Evolutionary conservation across 768 basidiomycete genomes (phyloP), one percentile per base, ranked within the genome.

Genomic region (Plicaturopsis crispa): DNA sequence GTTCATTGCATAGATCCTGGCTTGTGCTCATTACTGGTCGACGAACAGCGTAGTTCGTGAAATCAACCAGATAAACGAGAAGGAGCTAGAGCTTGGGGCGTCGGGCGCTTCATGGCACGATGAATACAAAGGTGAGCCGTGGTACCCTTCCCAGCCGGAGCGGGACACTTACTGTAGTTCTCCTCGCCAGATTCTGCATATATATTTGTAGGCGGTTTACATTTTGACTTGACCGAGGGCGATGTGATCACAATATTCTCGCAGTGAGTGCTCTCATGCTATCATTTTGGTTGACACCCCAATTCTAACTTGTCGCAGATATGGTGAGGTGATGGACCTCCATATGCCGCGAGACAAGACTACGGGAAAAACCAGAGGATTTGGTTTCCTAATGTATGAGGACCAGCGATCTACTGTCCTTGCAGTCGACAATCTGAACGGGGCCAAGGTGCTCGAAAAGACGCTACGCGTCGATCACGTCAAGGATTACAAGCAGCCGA

Each of bases 351-450:
- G 93, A 35, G 91, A 96, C 65, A 93, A 92, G 55, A 72, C 83
- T 39, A 94, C 94, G 0, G 90, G 91, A 18, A 93, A 94, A 54
- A 70, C 83, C 1, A 80, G 66, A 52, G 96, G 96, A 2, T 99
- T 98, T 56, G 93, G 78, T 6, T 99, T 97, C 66, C 69, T 98
- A 46, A 97, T 98, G 96, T 99, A 98, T 60, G 91, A 94, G 62
- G 92, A 99, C 60, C 96, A 99, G 63, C 77, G 90, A 34, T 94
- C 90, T 43, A 99, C 96, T 5, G 60, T 97, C 36, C 72, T 99
- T 35, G 96, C 96, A 6, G 94, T 99, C 45, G 96, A 99, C 66
- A 99, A 99, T 65, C 79, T 99, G 60, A 98, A 96, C 53, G 96
- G 96, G 30, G 88, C 92, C 33, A 78, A 78, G 38, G 83, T 98